phyloP scores from a whole-genome alignment of 768 basidiomycete species.

The Lactarius hatsudake region DNA sequence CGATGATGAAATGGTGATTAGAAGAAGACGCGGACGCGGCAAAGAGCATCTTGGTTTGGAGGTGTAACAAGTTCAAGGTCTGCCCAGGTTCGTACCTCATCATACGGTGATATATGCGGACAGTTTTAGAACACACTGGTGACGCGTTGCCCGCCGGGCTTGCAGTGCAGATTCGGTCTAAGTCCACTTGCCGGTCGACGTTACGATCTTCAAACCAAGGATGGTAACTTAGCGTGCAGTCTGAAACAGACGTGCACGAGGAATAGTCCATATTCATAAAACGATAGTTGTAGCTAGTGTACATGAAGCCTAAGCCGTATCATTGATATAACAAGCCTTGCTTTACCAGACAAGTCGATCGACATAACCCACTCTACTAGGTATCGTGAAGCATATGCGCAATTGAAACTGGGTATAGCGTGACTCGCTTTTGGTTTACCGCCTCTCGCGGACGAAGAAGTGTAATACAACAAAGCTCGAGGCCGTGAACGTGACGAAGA shows the following conservation, averaged over 20 bases:
- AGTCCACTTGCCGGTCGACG: background rate
- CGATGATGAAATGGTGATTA: background rate
- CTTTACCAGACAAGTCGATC: background rate
- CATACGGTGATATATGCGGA: background rate
- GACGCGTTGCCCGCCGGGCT: background rate
- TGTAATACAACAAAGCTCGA: slow-evolving; percentile 79
- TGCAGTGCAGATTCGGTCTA: background rate
- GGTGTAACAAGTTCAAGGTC: background rate
- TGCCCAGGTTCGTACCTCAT: background rate
- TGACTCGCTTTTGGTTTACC: slow-evolving; percentile 33
- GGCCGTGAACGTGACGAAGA: slow-evolving; percentile 77
- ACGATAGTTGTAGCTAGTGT: slow-evolving; percentile 5
- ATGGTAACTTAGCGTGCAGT: background rate
- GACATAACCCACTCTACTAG: slow-evolving; percentile 14
- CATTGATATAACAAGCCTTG: background rate
- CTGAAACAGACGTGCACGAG: background rate
- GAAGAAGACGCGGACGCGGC: background rate
- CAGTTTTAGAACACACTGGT: slow-evolving; percentile 3
- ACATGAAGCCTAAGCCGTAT: background rate
- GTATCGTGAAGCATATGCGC: slow-evolving; percentile 5
- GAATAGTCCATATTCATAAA: slow-evolving; percentile 3
- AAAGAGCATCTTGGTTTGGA: slow-evolving; percentile 1
- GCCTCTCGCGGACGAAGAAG: slow-evolving; percentile 83
- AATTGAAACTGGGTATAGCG: slow-evolving; percentile 10
- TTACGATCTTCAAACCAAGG: background rate